These are phyloP conservation scores for Anastatica hierochuntica DNA, from an alignment of 345 rosid species.

Conservation along the genomic window DNA sequence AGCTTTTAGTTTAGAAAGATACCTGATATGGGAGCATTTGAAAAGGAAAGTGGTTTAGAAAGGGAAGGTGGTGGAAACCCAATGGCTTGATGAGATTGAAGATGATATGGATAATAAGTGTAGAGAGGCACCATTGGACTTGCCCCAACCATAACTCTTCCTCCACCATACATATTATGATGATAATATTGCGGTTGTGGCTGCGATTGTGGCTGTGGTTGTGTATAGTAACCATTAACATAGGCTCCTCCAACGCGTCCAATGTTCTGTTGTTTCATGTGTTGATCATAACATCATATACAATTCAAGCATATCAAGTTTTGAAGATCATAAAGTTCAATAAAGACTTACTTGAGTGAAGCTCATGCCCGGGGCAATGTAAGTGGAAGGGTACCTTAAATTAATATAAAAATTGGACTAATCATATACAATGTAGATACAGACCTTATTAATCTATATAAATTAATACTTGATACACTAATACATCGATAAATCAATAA, in stretches of 20 bases:
- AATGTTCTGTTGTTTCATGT: constrained; percentile 48
- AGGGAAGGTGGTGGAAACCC: constrained; percentile 65
- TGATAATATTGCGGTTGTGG: constrained; percentile 24
- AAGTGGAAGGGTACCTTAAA: constrained; percentile 62
- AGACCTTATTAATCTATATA: background rate
- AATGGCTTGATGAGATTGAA: constrained; percentile 63
- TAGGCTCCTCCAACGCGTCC: constrained; percentile 70
- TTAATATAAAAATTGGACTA: background rate
- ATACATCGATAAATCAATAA: too few relatives aligned
- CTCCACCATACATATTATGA: constrained; percentile 26
- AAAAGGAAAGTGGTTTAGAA: constrained; percentile 47
- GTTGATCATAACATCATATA: background rate
- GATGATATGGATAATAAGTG: constrained; percentile 56
- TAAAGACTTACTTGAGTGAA: constrained; percentile 56
- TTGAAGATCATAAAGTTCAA: background rate
- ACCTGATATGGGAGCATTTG: constrained; percentile 49
- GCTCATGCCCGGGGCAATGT: constrained; percentile 47
- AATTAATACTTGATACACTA: background rate
- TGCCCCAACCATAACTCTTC: constrained; percentile 57
- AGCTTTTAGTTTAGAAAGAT: too few relatives aligned
- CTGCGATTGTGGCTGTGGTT: too few relatives aligned
- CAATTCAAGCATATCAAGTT: background rate
- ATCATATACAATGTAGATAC: too few relatives aligned
- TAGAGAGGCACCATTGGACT: constrained; percentile 76
- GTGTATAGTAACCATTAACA: constrained; percentile 55